A percentile compares a stretch with the other conserved stretches of the same genome.
phyloP scores from a whole-genome alignment of 139 green algal genomes.

The Coccomyxa sp. region DNA sequence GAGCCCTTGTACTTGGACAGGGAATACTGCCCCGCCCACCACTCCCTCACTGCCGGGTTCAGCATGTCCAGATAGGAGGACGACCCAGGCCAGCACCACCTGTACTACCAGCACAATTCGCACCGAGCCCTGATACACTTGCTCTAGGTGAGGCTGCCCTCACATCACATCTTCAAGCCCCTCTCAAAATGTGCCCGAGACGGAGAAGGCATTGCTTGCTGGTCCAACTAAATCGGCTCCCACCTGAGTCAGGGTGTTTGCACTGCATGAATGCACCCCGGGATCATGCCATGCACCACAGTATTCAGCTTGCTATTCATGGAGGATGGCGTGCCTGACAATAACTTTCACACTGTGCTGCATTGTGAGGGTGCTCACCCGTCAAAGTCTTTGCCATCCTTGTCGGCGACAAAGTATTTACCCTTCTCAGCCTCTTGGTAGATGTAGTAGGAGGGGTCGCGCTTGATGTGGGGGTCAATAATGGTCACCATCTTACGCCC shows the following conservation, averaged over 20 bases:
- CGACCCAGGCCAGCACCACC: conserved; percentile 94
- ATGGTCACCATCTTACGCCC: conserved; percentile 95
- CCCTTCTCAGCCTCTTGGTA: conserved; percentile 77
- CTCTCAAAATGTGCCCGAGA: background rate
- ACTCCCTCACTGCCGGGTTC: conserved; percentile 73
- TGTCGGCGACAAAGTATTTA: conserved; percentile 85
- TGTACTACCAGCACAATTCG: conserved; percentile 28
- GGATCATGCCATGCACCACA: too few relatives aligned
- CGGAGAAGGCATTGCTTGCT: too few relatives aligned
- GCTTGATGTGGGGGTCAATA: conserved; percentile 98
- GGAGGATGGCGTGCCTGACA: background rate
- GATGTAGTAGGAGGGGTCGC: conserved; percentile 77
- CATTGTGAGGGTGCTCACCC: conserved; percentile 41
- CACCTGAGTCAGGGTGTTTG: background rate
- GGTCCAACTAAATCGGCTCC: background rate
- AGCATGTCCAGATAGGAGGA: conserved; percentile 93
- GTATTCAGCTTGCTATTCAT: too few relatives aligned
- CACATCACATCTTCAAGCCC: too few relatives aligned
- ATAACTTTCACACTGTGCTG: background rate
- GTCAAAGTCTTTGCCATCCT: conserved; percentile 83
- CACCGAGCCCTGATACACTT: too few relatives aligned
- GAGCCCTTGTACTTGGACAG: conserved; percentile 78
- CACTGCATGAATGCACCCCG: too few relatives aligned
- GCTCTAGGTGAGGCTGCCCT: too few relatives aligned
- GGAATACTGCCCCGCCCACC: conserved; percentile 89